Conservation (phyloP, 352 stramenopile species). For the Phytophthora macrochlamydospora region DNA sequence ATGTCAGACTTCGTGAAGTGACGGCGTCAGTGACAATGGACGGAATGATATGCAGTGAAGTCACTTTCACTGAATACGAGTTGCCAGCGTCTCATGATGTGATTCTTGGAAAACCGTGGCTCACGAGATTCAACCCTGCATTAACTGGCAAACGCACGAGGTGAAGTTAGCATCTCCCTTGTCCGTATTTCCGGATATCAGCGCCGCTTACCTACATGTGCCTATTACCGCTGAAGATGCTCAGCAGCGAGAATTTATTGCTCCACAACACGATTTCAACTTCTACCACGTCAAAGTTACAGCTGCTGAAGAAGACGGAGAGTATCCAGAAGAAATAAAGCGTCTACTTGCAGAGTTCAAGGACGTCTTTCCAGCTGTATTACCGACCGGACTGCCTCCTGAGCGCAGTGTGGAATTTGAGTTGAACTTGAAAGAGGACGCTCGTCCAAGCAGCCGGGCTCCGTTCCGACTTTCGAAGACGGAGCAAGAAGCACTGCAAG, state of each 20-base stretch:
- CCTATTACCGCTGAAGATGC: neutral
- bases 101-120: constrained; percentile 23
- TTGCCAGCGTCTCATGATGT: constrained; percentile 7
- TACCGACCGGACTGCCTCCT: neutral
- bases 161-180: neutral
- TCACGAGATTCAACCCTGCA: constrained; percentile 6
- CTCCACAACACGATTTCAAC: neutral
- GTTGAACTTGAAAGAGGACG: neutral
- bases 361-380: neutral
- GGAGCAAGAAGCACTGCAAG: neutral
- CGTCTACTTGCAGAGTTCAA: neutral
- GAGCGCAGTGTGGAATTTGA: neutral
- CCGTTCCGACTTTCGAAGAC: neutral
- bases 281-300: neutral
- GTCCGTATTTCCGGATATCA: neutral
- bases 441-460: neutral
- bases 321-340: neutral
- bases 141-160: constrained; percentile 18
- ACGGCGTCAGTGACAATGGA: constrained; percentile 1
- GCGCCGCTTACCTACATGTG: neutral
- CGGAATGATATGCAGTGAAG: neutral
- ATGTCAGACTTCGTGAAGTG: constrained; percentile 1
- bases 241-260: neutral
- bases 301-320: neutral
- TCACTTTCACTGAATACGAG: constrained; percentile 10